Base-by-base conservation (phyloP, 441 rosid species). In the Manihot esculenta region DNA sequence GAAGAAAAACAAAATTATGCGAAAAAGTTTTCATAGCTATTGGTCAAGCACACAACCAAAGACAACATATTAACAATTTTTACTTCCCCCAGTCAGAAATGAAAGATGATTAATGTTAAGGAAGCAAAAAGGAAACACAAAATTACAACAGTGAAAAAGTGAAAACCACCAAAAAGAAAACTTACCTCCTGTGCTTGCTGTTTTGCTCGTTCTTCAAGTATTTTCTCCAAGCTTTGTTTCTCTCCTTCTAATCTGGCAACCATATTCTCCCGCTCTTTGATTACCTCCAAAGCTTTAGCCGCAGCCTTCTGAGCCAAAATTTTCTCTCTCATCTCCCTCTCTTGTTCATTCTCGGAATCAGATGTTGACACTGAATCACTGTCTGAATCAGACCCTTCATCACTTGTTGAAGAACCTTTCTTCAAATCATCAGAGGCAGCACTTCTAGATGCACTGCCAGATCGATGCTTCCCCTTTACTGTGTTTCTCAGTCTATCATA, bases 181-280 rank as follows among this genome's bases (percentile, higher is more conserved):
- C 7, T 70, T 84, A 93, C 99, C 99, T 94, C 99, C 80, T 84
- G 84, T 62, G 83, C 97, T 79, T 90, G 97, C 74, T 94, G 97
- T 82, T 85, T 94, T 68, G 97, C 97, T 78, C 87, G 89, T 77
- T 90, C 97, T 72, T 90, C 97, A n/a, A 90, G 86, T 83, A 90
- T 89, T 79, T 92, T 94, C 90, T 92, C 99, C 78, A 94, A 81
- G 81, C 96, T 90, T 81, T 87, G 89, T 81, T 90, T 94, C 83
- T 94, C 97, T 18, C 99, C 99, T 80, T 94, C 97, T 70, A 92
- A 83, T 82, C 87, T 88, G 42, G 99, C 99, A 72, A 92, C 90
- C 85, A 79, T 71, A 78, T 94, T 89, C 82, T 94, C 99, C 64
- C 84, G 86, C 78, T 92, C 97, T 84, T 86, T 90, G 77, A 92